Evolutionary conservation across 306 rosid species (phyloP).

Genomic region (Pterocarpus santalinus): DNA sequence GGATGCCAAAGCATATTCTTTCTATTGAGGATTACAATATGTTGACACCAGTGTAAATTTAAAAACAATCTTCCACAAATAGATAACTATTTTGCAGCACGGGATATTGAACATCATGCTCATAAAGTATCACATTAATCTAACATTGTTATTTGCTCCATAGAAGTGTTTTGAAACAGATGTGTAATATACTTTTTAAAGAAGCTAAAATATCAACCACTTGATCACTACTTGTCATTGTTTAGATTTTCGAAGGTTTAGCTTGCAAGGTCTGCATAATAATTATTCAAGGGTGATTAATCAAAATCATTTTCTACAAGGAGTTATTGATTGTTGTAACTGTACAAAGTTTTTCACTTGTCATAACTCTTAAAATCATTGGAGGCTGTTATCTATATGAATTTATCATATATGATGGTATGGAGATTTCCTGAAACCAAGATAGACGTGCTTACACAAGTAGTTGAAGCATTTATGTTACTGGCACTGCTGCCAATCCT

Average conservation of each 20-base stretch:
- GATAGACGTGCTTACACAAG: neutral
- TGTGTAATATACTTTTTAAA: neutral
- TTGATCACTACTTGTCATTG: constrained; percentile 9
- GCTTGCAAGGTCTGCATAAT: neutral
- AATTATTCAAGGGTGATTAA: neutral
- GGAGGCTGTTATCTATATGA: constrained; percentile 15
- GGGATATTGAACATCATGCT: constrained; percentile 10
- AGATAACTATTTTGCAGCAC: neutral
- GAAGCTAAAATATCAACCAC: neutral
- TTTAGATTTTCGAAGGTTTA: neutral
- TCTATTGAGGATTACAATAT: constrained; percentile 17
- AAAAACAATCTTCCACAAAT: neutral
- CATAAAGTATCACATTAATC: neutral
- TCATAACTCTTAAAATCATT: neutral
- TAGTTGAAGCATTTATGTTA: constrained; percentile 2
- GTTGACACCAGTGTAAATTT: constrained; percentile 3
- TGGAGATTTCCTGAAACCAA: neutral
- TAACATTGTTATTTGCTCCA: constrained; percentile 6
- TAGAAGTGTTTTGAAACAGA: neutral
- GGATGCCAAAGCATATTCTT: constrained; percentile 19
- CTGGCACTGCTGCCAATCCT: neutral
- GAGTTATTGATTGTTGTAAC: neutral
- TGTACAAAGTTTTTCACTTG: constrained; percentile 12
- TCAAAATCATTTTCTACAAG: constrained; percentile 1
- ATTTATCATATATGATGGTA: neutral